Percentiles rank a stretch among this genome's conserved stretches.
Conservation (phyloP, 1,284 basidiomycete species). For the Microbotryum silenes-acaulis region DNA sequence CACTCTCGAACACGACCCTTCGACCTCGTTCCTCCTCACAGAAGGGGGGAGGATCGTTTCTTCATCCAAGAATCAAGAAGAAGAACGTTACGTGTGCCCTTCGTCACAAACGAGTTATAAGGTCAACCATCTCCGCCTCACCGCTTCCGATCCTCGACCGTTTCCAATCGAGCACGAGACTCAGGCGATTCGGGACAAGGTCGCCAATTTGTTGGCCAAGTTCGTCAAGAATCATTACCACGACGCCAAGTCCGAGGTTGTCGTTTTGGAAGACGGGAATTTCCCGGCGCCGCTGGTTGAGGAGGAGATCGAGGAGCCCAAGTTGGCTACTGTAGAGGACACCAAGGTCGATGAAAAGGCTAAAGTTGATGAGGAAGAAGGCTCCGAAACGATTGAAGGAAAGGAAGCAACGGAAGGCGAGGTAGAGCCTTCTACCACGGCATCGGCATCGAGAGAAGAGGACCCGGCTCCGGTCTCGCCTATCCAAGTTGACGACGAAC, state of each 20-base stretch:
- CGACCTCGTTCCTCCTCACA: no score
- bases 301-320: slow-evolving; percentile 7
- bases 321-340: slow-evolving; percentile 13
- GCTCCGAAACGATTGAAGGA: neutral
- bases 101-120: no score
- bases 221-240: slow-evolving; percentile 72
- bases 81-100: no score
- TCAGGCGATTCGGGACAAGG: slow-evolving; percentile 64
- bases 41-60: no score
- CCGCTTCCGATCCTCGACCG: slow-evolving; percentile 60
- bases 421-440: neutral
- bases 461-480: slow-evolving; percentile 5
- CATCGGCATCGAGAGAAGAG: slow-evolving; percentile 1
- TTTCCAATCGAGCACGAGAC: slow-evolving; percentile 56
- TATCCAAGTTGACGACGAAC: neutral
- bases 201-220: slow-evolving; percentile 58
- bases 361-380: neutral
- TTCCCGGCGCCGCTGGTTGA: slow-evolving; percentile 11
- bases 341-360: neutral
- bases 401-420: slow-evolving; percentile 8
- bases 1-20: slow-evolving; percentile 41
- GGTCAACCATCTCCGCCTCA: neutral
- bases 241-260: slow-evolving; percentile 64
- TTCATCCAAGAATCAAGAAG: no score
- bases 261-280: slow-evolving; percentile 38